Conservation (phyloP, 2,329 filamentous ascomycete genomes). For the Neoascochyta sp. region DNA sequence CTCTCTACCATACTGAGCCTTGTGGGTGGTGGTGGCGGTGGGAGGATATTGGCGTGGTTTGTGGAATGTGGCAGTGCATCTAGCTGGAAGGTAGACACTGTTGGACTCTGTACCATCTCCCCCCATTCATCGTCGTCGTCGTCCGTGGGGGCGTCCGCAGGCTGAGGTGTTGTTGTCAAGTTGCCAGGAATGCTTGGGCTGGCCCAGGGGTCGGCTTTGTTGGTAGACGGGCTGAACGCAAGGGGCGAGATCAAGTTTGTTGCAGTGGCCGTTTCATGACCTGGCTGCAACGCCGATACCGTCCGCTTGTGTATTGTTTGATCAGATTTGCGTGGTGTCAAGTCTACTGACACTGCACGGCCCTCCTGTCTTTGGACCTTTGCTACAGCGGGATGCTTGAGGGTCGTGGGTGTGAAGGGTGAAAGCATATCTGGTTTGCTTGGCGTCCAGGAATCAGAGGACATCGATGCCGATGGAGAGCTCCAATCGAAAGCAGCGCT, state of each 20-base stretch:
- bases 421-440: constrained; percentile 13
- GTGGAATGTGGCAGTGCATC: constrained; percentile 9
- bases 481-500: constrained; percentile 37
- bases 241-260: constrained; percentile 11
- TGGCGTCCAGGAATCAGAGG: constrained; percentile 18
- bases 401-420: constrained; percentile 14
- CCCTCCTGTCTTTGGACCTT: constrained; percentile 18
- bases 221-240: constrained; percentile 3
- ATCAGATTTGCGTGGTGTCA: constrained; percentile 9
- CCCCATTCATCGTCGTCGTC: constrained; percentile 41
- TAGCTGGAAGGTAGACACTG: constrained; percentile 17
- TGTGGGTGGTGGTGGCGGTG: constrained; percentile 10
- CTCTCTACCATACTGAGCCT: constrained; percentile 11
- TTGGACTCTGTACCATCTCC: constrained; percentile 39
- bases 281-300: constrained; percentile 5
- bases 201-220: constrained; percentile 15
- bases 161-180: constrained; percentile 3
- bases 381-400: constrained; percentile 12
- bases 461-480: constrained; percentile 19
- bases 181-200: constrained; percentile 14
- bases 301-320: constrained; percentile 14
- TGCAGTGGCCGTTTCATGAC: constrained; percentile 14
- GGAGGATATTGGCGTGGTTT: constrained; percentile 6
- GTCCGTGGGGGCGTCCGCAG: constrained; percentile 9
- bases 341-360: constrained; percentile 19